Conservation (phyloP, 2,329 filamentous ascomycete genomes). For the Colletotrichum australisinense region DNA sequence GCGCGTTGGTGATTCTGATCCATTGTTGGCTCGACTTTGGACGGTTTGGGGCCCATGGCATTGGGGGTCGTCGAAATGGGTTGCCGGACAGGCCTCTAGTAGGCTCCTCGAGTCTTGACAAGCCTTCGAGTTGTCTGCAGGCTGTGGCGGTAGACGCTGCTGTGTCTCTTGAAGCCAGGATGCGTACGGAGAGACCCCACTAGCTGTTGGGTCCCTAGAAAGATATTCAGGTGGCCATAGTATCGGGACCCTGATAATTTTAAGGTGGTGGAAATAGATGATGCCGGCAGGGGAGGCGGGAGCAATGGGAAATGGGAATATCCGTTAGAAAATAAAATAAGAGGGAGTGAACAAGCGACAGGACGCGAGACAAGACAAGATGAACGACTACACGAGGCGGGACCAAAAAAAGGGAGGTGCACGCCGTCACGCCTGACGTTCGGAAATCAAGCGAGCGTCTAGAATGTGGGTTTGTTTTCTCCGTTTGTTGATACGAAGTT, state of each 20-base stretch:
- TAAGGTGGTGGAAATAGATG: conserved; percentile 33
- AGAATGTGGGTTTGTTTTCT: neutral
- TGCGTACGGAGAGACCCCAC: conserved; percentile 22
- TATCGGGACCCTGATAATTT: conserved; percentile 35
- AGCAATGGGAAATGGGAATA: conserved; percentile 24
- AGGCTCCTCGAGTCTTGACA: neutral
- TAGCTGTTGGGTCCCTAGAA: conserved; percentile 28
- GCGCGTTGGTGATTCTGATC: conserved; percentile 20
- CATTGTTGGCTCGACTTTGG: conserved; percentile 28
- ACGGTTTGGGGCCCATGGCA: neutral
- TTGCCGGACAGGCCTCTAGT: conserved; percentile 13
- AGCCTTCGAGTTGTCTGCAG: neutral
- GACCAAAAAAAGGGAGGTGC: neutral
- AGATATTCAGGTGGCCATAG: conserved; percentile 35
- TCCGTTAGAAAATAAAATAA: neutral
- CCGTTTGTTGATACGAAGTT: neutral
- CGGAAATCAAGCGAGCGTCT: neutral
- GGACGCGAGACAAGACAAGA: conserved; percentile 24
- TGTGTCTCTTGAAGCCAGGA: conserved; percentile 13
- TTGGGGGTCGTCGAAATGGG: conserved; percentile 8
- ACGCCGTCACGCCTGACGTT: neutral
- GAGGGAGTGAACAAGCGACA: neutral
- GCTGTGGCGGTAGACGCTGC: neutral
- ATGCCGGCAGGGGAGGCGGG: conserved; percentile 17
- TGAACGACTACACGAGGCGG: conserved; percentile 5